Conservation (phyloP, 257 asterid species). For the Plantago ovata region DNA sequence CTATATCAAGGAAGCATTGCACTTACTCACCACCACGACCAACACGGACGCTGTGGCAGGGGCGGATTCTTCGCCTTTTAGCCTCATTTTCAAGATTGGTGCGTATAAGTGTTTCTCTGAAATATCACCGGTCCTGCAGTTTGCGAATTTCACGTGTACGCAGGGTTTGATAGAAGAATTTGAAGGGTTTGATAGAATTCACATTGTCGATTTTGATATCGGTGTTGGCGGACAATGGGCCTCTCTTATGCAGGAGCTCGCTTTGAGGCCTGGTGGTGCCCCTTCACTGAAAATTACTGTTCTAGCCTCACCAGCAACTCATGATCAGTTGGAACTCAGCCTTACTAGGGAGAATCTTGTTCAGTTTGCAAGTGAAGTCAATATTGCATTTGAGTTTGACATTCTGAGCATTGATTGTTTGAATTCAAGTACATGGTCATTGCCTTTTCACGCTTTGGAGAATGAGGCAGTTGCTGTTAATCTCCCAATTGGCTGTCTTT, state of each 20-base stretch:
- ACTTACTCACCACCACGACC: constrained; percentile 33
- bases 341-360: constrained; percentile 74
- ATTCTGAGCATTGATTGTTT: constrained; percentile 52
- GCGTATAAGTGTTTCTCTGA: constrained; percentile 58
- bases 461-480: constrained; percentile 74
- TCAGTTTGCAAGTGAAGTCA: constrained; percentile 70
- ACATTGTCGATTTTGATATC: constrained; percentile 53
- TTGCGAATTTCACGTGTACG: constrained; percentile 45
- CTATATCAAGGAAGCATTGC: constrained; percentile 59
- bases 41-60: constrained; percentile 25
- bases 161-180: constrained; percentile 49
- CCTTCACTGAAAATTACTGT: constrained; percentile 40
- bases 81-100: constrained; percentile 51
- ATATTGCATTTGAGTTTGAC: constrained; percentile 64
- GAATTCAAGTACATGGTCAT: constrained; percentile 61
- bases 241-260: constrained; percentile 53
- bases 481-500: constrained; percentile 70
- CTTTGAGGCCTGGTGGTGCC: constrained; percentile 29
- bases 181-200: constrained; percentile 32
- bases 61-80: constrained; percentile 36
- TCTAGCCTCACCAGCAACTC: constrained; percentile 33
- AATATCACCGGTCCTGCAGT: constrained; percentile 41
- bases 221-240: constrained; percentile 65
- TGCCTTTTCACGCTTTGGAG: constrained; percentile 43
- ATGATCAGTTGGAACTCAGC: constrained; percentile 78